Conservation (phyloP, 2,329 filamentous ascomycete species). For the Fonsecaea pugnacius region DNA sequence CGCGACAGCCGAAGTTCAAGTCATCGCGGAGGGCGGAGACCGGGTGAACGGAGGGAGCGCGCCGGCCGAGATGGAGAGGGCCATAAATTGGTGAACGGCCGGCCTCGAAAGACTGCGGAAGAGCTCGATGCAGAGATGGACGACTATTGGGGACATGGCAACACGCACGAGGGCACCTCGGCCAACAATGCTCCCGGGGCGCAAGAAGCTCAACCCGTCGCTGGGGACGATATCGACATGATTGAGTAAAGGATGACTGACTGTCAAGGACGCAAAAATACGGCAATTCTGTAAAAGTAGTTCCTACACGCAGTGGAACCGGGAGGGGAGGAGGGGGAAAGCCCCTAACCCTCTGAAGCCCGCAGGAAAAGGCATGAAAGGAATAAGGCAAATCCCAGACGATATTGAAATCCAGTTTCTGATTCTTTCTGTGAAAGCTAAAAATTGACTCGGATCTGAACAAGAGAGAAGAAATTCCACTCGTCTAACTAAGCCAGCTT, state of each 20-base stretch:
- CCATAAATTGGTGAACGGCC: conserved; percentile 56
- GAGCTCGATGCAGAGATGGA: conserved; percentile 97
- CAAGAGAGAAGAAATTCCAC: conserved; percentile 51
- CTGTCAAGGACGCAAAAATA: not conserved
- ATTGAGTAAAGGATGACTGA: conserved; percentile 58
- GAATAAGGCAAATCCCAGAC: not conserved
- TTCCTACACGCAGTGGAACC: not conserved
- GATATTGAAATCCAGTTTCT: not conserved
- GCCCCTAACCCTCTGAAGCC: not conserved
- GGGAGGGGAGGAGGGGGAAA: not conserved
- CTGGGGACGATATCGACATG: conserved; percentile 70
- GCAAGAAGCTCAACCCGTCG: conserved; percentile 37
- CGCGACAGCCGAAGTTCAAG: conserved; percentile 48
- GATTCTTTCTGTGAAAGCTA: not conserved
- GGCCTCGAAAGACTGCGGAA: conserved; percentile 83
- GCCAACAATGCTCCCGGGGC: conserved; percentile 41
- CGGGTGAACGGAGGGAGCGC: conserved; percentile 48
- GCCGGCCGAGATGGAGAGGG: conserved; percentile 42
- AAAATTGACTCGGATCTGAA: conserved; percentile 64
- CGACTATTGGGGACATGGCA: conserved; percentile 74
- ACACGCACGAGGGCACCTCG: conserved; percentile 43
- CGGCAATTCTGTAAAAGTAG: not conserved
- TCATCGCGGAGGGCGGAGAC: conserved; percentile 51
- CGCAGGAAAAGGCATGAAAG: not conserved
- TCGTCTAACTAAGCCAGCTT: conserved; percentile 19